A percentile compares a stretch with the other conserved stretches of the same genome.
phyloP scores from a whole-genome alignment of 2,329 filamentous ascomycete species.

The Colletotrichum cereale region DNA sequence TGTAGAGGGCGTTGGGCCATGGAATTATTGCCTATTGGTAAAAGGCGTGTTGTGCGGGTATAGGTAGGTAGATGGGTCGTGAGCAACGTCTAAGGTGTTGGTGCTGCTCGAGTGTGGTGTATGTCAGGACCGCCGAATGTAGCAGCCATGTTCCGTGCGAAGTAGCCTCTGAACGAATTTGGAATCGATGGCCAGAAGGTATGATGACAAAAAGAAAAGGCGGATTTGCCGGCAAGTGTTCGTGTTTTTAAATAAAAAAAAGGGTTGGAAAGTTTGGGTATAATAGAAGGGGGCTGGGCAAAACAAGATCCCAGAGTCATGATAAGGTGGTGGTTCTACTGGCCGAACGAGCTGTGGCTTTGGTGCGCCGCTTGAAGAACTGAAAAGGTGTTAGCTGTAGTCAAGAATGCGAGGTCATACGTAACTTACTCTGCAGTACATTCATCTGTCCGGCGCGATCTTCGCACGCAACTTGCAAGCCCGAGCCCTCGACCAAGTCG shows the following conservation, averaged over 20 bases:
- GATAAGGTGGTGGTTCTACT: slow-evolving; percentile 42
- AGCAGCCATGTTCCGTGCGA: slow-evolving; percentile 19
- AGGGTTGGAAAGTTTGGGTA: slow-evolving; percentile 14
- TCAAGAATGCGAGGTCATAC: neutral
- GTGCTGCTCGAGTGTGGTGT: slow-evolving; percentile 1
- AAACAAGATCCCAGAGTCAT: slow-evolving; percentile 1
- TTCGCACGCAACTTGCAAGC: slow-evolving; percentile 73
- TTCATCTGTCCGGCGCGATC: slow-evolving; percentile 69
- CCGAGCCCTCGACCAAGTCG: slow-evolving; percentile 71
- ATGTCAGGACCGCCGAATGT: neutral
- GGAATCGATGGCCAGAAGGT: slow-evolving; percentile 17
- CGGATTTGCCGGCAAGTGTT: slow-evolving; percentile 16
- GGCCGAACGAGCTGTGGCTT: slow-evolving; percentile 49
- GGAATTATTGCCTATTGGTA: slow-evolving; percentile 30
- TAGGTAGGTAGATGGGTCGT: slow-evolving; percentile 3
- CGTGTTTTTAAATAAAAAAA: neutral
- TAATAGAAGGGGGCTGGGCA: slow-evolving; percentile 29
- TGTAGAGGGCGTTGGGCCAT: slow-evolving; percentile 25
- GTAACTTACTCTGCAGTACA: slow-evolving; percentile 65
- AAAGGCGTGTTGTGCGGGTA: slow-evolving; percentile 1
- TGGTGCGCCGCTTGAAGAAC: slow-evolving; percentile 59
- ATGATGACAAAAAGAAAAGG: slow-evolving; percentile 39
- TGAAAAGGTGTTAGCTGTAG: slow-evolving; percentile 48
- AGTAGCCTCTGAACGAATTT: slow-evolving; percentile 3
- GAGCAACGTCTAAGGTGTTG: slow-evolving; percentile 4